Base-by-base conservation (phyloP, 2,329 filamentous ascomycete species). In the Monilinia fructigena region DNA sequence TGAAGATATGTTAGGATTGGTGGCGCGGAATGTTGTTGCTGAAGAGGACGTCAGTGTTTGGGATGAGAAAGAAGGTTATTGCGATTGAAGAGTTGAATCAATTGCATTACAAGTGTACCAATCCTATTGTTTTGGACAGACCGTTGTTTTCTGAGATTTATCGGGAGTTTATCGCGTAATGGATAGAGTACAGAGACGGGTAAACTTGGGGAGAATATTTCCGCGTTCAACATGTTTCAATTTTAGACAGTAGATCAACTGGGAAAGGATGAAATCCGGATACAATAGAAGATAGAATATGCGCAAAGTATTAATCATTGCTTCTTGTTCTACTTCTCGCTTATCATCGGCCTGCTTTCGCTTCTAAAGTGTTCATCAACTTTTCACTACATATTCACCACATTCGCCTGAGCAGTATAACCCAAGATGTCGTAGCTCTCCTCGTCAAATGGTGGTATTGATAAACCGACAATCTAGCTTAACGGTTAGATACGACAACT, bases 1-100 rank as follows among this genome's bases (percentile, higher is more conserved):
- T 53, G 81, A 82, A 65, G 80, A 82, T 68, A 70, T 83, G 23
- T 69, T 81, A 38, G 74, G 77, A 3, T 68, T 82, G 62, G 73
- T 79, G 26, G 68, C 70, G 55, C 58, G 66, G 56, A 70, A 63
- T 31, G 55, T 72, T 53, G 31, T 47, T 20, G 54, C 20, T 20
- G 70, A 23, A 11, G 48, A 70, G 60, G 68, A 65, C 26, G 68
- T 72, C 4, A 69, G 64, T 50, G 54, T 69, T 8, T 48, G 70
- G 31, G 66, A 64, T 54, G 73, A 75, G 67, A 75, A 75, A 54
- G 74, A 74, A 50, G 73, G 69, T 3, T 67, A 66, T 67, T 67
- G 66, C 68, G 8, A 72, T 74, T 61, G 71, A 74, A 50, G 71
- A 66, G 18, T 66, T 76, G 62, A 73, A 73, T 63, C 58, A 64